Percentiles rank a stretch among this genome's conserved stretches.
Evolutionary conservation across 1,284 basidiomycete genomes (phyloP).

Genomic region (Microbotryum silenes-acaulis): DNA sequence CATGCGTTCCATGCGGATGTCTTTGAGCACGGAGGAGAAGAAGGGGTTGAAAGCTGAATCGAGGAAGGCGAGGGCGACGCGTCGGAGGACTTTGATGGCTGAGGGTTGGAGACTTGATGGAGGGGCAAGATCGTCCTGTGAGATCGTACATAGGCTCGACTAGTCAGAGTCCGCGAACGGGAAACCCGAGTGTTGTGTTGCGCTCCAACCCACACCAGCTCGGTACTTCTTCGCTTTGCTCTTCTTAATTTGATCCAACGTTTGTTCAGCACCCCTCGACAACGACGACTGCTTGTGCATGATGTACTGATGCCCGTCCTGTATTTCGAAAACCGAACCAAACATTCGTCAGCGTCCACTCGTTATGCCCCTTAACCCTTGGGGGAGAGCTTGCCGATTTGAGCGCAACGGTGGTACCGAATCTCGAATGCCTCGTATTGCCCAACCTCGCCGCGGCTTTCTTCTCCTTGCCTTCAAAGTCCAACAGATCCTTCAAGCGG

Average conservation of each 20-base stretch:
- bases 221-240: constrained; percentile 52
- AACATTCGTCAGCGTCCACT: background rate
- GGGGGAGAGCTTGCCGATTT: constrained; percentile 41
- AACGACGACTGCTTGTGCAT: constrained; percentile 78
- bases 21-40: constrained; percentile 71
- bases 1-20: constrained; percentile 79
- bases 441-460: constrained; percentile 7
- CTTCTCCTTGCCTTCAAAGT: constrained; percentile 15
- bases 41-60: constrained; percentile 79
- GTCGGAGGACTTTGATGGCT: constrained; percentile 59
- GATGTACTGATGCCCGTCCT: constrained; percentile 48
- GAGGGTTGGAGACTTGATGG: constrained; percentile 58
- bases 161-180: background rate
- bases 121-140: constrained; percentile 47
- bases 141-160: background rate
- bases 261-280: constrained; percentile 57
- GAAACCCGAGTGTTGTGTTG: no score
- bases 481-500: constrained; percentile 47
- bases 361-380: no score
- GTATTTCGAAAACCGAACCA: background rate
- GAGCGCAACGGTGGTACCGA: constrained; percentile 83
- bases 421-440: constrained; percentile 78
- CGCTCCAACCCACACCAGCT: constrained; percentile 44
- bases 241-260: constrained; percentile 72
- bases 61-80: constrained; percentile 62